Evolutionary conservation across 768 basidiomycete species (phyloP).

Genomic region (Phlegmacium glaucopus): DNA sequence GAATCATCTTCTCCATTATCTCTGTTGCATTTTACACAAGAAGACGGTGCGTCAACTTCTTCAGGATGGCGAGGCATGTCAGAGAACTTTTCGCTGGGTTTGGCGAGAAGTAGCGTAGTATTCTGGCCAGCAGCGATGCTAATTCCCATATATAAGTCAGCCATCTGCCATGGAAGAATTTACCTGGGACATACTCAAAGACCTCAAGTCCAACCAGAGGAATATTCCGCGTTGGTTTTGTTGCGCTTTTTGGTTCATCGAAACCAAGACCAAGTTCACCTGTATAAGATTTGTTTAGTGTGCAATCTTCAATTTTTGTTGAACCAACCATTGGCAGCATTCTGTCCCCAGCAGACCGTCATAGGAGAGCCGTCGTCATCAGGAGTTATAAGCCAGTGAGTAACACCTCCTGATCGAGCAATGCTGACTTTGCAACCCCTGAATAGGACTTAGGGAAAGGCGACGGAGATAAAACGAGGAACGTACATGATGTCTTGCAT

Average conservation of each 20-base stretch:
- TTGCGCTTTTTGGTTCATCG: conserved; percentile 82
- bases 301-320: not conserved
- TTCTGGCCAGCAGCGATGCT: conserved; percentile 87
- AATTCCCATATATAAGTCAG: not conserved
- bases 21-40: conserved; percentile 69
- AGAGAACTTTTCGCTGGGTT: conserved; percentile 68
- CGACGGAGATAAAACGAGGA: not conserved
- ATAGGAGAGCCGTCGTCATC: conserved; percentile 76
- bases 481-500: conserved; percentile 83
- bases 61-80: conserved; percentile 80
- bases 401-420: conserved; percentile 80
- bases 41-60: conserved; percentile 62
- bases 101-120: conserved; percentile 79
- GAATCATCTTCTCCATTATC: conserved; percentile 71
- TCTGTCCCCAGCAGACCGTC: conserved; percentile 85
- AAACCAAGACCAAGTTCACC: conserved; percentile 81
- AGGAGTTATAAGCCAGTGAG: conserved; percentile 76
- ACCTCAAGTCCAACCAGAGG: conserved; percentile 79
- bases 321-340: conserved; percentile 70
- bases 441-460: conserved; percentile 5
- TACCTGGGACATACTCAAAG: conserved; percentile 48
- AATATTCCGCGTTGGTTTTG: conserved; percentile 71
- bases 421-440: conserved; percentile 78
- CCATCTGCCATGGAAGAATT: not conserved
- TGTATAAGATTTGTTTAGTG: conserved; percentile 13